A percentile compares a stretch with the other conserved stretches of the same genome.
These are phyloP conservation scores for Brassica nigra DNA, from an alignment of 345 rosid genomes.

Conservation along the genomic window DNA sequence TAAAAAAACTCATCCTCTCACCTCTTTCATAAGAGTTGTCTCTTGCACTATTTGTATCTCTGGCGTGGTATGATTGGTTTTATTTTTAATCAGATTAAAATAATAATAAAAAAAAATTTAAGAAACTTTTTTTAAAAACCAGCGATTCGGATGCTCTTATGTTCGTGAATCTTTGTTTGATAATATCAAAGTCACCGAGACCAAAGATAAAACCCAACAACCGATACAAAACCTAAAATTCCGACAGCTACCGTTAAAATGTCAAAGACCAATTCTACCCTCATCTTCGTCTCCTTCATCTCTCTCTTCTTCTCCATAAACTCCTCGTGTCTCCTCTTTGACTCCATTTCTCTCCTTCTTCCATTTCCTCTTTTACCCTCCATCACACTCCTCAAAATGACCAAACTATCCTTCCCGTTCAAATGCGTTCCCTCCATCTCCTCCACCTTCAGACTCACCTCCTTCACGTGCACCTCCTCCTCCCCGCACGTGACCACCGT, in stretches of 20 bases:
- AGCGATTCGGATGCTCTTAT: too few relatives aligned
- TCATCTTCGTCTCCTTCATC: slow-evolving; percentile 53
- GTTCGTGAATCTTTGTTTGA: background rate
- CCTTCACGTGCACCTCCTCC: slow-evolving; percentile 71
- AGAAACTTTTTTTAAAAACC: too few relatives aligned
- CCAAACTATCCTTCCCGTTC: slow-evolving; percentile 69
- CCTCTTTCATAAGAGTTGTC: too few relatives aligned
- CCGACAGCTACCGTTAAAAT: slow-evolving; percentile 53
- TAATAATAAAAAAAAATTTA: too few relatives aligned
- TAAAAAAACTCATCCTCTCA: too few relatives aligned
- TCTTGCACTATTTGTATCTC: too few relatives aligned
- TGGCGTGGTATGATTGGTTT: too few relatives aligned
- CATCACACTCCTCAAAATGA: slow-evolving; percentile 44
- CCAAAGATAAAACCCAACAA: slow-evolving; percentile 42
- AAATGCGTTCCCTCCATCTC: slow-evolving; percentile 66
- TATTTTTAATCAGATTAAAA: too few relatives aligned
- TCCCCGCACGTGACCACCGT: slow-evolving; percentile 60
- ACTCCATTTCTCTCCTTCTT: slow-evolving; percentile 38
- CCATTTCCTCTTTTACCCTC: slow-evolving; percentile 56
- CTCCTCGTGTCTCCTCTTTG: slow-evolving; percentile 43
- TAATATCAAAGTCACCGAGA: slow-evolving; percentile 27
- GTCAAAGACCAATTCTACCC: slow-evolving; percentile 57
- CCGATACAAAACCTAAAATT: slow-evolving; percentile 41
- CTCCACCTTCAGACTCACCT: slow-evolving; percentile 67
- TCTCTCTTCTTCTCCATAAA: slow-evolving; percentile 52